A percentile compares a stretch with the other conserved stretches of the same genome.
These are phyloP conservation scores for Podaxis sp. DNA, from an alignment of 768 basidiomycete genomes.

Conservation along the genomic window DNA sequence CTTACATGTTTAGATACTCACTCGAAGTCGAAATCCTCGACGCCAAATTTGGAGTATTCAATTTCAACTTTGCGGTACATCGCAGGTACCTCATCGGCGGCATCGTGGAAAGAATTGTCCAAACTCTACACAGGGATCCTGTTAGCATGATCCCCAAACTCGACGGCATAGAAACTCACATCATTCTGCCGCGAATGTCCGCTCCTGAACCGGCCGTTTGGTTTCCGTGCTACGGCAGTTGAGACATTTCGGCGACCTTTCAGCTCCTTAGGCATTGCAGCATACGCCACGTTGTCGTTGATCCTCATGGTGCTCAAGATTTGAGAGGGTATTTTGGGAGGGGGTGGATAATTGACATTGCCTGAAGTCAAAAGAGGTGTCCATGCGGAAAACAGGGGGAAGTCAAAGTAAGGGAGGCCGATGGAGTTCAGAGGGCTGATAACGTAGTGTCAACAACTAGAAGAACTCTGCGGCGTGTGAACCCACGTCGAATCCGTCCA, in stretches of 20 bases:
- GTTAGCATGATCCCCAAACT: background rate
- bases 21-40: constrained; percentile 99
- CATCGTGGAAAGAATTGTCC: constrained; percentile 50
- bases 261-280: constrained; percentile 82
- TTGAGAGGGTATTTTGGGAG: constrained; percentile 76
- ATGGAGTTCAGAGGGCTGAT: constrained; percentile 82
- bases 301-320: constrained; percentile 77
- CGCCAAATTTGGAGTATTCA: constrained; percentile 97
- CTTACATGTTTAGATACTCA: constrained; percentile 31
- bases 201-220: constrained; percentile 80
- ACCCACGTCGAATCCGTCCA: constrained; percentile 84
- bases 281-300: constrained; percentile 90
- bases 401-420: constrained; percentile 84
- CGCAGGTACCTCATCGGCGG: constrained; percentile 64
- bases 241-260: constrained; percentile 82
- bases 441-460: background rate
- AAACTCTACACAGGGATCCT: constrained; percentile 27
- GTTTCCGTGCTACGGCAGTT: constrained; percentile 47
- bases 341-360: constrained; percentile 58
- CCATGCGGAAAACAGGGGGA: constrained; percentile 75
- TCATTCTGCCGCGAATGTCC: constrained; percentile 58
- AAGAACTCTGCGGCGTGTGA: background rate
- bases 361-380: constrained; percentile 42
- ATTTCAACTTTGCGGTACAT: constrained; percentile 94
- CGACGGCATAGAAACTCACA: constrained; percentile 29